Conservation (phyloP, 2,329 filamentous ascomycete genomes). For the Onygenales sp. region DNA sequence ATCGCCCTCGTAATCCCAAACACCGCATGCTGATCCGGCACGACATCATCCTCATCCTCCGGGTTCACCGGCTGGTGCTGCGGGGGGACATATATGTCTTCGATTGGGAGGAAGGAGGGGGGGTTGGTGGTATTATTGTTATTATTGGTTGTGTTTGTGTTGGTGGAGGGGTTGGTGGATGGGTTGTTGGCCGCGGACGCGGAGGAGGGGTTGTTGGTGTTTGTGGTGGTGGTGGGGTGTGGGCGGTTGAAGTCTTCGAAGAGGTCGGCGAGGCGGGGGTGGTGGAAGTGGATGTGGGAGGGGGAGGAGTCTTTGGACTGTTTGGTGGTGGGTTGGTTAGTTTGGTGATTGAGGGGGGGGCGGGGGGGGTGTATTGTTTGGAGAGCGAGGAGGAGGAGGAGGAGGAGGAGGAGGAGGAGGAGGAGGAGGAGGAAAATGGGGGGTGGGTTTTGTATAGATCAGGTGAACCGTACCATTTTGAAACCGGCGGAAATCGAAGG, state of each 20-base stretch:
- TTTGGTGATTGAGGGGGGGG: background rate
- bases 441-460: too few species aligned
- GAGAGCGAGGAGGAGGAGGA: too few species aligned
- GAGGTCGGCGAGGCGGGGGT: conserved; percentile 38
- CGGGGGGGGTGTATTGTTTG: background rate
- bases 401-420: too few species aligned
- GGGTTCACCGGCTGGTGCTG: conserved; percentile 56
- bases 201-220: conserved; percentile 3
- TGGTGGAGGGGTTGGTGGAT: conserved; percentile 3
- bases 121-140: conserved; percentile 12
- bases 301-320: conserved; percentile 43
- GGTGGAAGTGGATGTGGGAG: conserved; percentile 40
- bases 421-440: too few species aligned
- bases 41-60: conserved; percentile 58
- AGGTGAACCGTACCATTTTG: too few species aligned
- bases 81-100: conserved; percentile 52
- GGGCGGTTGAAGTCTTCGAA: conserved; percentile 43
- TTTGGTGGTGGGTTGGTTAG: conserved; percentile 5
- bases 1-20: conserved; percentile 57
- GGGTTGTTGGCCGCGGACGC: too few species aligned
- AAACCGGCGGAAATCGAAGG: too few species aligned
- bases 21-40: conserved; percentile 57
- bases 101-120: conserved; percentile 40
- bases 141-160: conserved; percentile 8
- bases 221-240: conserved; percentile 22